A percentile compares a stretch with the other conserved stretches of the same genome.
phyloP scores from a whole-genome alignment of 345 rosid species.

The Passiflora organensis region DNA sequence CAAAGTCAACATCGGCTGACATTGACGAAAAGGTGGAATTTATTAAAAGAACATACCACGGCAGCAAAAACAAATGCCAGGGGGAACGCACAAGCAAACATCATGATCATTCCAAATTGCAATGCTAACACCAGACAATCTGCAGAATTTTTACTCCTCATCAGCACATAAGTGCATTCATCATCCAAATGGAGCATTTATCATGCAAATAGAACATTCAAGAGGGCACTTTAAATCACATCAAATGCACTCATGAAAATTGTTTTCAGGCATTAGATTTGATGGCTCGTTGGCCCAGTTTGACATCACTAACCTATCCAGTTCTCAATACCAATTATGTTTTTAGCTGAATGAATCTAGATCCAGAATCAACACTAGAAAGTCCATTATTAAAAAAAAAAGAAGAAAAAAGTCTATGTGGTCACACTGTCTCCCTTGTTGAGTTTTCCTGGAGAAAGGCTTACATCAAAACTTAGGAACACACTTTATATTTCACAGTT shows the following conservation, averaged over 20 bases:
- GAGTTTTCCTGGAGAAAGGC: too few relatives aligned
- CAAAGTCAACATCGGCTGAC: neutral
- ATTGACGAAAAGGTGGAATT: slow-evolving; percentile 1
- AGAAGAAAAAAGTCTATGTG: too few relatives aligned
- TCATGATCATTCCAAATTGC: slow-evolving; percentile 97
- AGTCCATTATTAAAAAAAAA: too few relatives aligned
- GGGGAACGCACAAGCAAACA: slow-evolving; percentile 97
- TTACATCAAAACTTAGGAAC: too few relatives aligned
- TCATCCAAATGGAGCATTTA: too few relatives aligned
- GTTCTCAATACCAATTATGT: neutral
- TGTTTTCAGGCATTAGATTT: neutral
- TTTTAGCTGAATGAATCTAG: neutral
- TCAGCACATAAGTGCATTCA: slow-evolving; percentile 6
- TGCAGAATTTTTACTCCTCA: slow-evolving; percentile 23
- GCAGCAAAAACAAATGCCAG: slow-evolving; percentile 73
- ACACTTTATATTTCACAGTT: neutral
- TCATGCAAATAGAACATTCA: too few relatives aligned
- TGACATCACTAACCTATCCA: neutral
- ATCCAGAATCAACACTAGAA: neutral
- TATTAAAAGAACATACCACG: slow-evolving; percentile 36
- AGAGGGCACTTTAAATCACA: too few relatives aligned
- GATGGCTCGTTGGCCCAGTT: neutral
- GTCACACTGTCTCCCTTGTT: too few relatives aligned
- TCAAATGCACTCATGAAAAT: too few relatives aligned
- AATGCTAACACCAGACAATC: slow-evolving; percentile 79